Base-by-base conservation (phyloP, 2,329 filamentous ascomycete species). In the Corinectria fuckeliana region DNA sequence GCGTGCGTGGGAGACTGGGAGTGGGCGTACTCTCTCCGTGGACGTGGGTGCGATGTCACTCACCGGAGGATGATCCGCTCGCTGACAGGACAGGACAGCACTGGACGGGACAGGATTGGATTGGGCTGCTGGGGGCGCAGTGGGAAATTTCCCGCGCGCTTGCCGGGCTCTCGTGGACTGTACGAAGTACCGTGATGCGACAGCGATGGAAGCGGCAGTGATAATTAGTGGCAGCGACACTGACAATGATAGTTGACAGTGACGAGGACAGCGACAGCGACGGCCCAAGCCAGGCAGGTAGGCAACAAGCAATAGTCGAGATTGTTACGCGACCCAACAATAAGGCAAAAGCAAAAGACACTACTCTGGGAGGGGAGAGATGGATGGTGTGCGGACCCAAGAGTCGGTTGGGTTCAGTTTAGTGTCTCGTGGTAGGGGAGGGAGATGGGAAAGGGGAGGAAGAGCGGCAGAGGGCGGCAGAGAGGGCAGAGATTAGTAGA, bases 111-210 rank as follows among this genome's bases (percentile, higher is more conserved):
- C 32, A 45, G 52, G 52, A 45, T 51, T 54, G 55, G 54, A 42
- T 41, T 55, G 57, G 39, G 39, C 18, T 11, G 30, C 50, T 49
- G 50, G 50, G 56, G 21, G 26, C 44, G 50, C 64, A 56, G 63
- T 61, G 54, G 57, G 51, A 56, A 60, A 62, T 66, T 64, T 69
- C 63, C 67, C 59, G 61, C 64, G 67, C 64, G 63, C 66, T 68
- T 69, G 68, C 49, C 61, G 53, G 56, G 45, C 30, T 51, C 30
- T 51, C 49, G 45, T 56, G 47, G 39, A 49, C 56, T 51, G 52
- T 32, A 32, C 14, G n/a, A 47, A 41, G 41, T 4, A 25, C 41
- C n/a, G 45, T 50, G 50, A 55, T 50, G 56, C 50, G 56, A 59
- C 45, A 49, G 42, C n/a, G n/a, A n/a, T n/a, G n/a, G n/a, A n/a